Evolutionary conservation across 1,139 yeast genomes (phyloP), one percentile per base, ranked within the genome.

Genomic region (Scheffersomyces illinoinensis): DNA sequence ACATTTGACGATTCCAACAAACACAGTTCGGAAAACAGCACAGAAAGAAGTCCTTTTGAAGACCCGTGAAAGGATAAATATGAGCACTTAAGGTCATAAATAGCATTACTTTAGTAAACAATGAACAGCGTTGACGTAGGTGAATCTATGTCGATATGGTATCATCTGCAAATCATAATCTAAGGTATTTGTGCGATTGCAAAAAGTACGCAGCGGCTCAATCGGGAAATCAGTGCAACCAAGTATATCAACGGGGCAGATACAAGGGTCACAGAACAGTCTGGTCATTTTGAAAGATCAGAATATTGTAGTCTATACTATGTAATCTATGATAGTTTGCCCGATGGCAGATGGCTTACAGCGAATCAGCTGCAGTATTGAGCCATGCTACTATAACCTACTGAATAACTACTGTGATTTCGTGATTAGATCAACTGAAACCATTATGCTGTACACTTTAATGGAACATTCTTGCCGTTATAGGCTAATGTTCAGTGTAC

Each of bases 31-130:
- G 64, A 67, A 56, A 52, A 60, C 53, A 62, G 67, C 60, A 66
- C 64, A 17, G 68, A 67, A 51, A 60, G 66, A 33, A 74, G 78
- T 61, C 80, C 80, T 6, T 76, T 76, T 62, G 76, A 70, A 57
- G 79, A 75, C 62, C 76, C 76, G 17, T 10, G 43, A 33, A 2
- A 12, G 17, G 17, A 10, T 7, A 8, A 33, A 33, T 3, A 12
- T 33, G 10, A 33, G 43, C 12, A 33, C 14, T 2, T 33, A 33
- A 10, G 43, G 12, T 3, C 14, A 33, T 33, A 33, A 33, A 33
- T 33, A 33, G 43, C 4, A 33, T 12, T 33, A 33, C 43, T 33
- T 33, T 33, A 12, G 43, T 33, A 33, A 33, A 33, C 43, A 33
- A 33, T 33, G 43, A 3, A 33, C 43, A 33, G 43, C 2, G 43